These are phyloP conservation scores for Pontederia crassipes DNA, from an alignment of 176 grass and related monocot genomes.

Conservation along the genomic window DNA sequence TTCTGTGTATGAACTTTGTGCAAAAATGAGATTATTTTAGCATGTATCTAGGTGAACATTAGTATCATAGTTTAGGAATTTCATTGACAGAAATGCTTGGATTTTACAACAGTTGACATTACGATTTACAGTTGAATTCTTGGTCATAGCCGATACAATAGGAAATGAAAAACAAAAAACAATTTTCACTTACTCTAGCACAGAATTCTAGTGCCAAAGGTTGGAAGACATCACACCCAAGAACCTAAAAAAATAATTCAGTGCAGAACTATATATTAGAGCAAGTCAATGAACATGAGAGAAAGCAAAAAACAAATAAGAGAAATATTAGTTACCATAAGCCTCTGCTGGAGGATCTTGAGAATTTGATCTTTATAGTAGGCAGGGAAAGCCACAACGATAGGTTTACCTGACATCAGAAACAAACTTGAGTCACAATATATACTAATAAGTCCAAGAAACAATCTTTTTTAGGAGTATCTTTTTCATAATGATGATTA, in stretches of 20 bases:
- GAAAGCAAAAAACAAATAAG: background rate
- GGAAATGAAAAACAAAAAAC: background rate
- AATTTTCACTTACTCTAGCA: conserved; percentile 65
- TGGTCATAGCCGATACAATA: background rate
- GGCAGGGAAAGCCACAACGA: conserved; percentile 69
- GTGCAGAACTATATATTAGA: conserved; percentile 10
- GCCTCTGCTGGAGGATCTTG: conserved; percentile 69
- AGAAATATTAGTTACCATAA: conserved; percentile 36
- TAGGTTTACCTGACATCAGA: conserved; percentile 71
- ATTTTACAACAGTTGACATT: background rate
- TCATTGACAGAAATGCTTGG: background rate
- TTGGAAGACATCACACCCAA: conserved; percentile 75
- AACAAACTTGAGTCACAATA: conserved; percentile 7
- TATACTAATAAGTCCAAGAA: background rate
- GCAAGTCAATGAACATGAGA: background rate
- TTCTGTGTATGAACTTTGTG: too few relatives aligned
- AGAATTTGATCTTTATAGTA: conserved; percentile 91
- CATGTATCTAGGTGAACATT: too few relatives aligned
- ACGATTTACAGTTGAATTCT: background rate
- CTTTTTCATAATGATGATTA: too few relatives aligned
- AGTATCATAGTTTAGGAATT: too few relatives aligned
- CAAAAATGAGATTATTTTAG: too few relatives aligned
- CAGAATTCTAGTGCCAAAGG: conserved; percentile 72
- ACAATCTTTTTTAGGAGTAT: too few relatives aligned
- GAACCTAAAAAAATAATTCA: conserved; percentile 42